Base-by-base conservation (phyloP, 352 stramenopile genomes). In the Plasmopara halstedii region DNA sequence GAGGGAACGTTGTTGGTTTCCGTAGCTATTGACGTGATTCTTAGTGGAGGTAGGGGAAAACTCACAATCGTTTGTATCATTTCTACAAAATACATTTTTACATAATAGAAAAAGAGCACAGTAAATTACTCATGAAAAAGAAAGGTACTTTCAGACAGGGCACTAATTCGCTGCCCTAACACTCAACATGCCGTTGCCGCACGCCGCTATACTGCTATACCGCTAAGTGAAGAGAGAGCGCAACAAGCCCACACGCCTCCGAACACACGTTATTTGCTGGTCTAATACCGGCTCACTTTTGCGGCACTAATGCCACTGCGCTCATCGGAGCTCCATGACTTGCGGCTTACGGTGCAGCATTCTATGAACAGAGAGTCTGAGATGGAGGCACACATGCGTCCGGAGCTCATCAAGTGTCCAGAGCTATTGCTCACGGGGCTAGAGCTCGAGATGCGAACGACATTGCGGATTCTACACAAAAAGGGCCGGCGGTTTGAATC, bases 401-500 rank as follows among this genome's bases (percentile, higher is more conserved):
- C 56, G 4, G 50, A 64, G 22, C 34, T 63, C 2, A 36, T 65
- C 18, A 59, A 66, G 23, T 82, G 70, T 33, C 72, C 72, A 4
- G 73, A 85, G 42, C 42, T 85, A 25, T 50, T 78, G 23, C 40
- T 80, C 25, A 64, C 61, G 2, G 73, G 67, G 13, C 6, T 54
- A 5, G 64, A 80, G 17, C 42, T 85, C n/a, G 64, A 82, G 44
- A 60, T 64, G 37, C 53, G 64, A 18, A 67, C 59, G 7, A 31
- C 55, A 19, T 48, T 85, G 21, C 62, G 69, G 46, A 58, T 68
- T 13, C 49, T 85, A 11, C 61, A 73, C 56, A 82, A 81, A 56
- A 85, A 83, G 45, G 76, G 73, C 21, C 65, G 80, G 35, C 67
- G 73, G 31, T 88, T 88, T 27, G 73, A 85, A 50, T 79, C 68